A percentile compares a stretch with the other conserved stretches of the same genome.
These are phyloP conservation scores for Theileria annulata DNA, from an alignment of 169 alveolate genomes.

Conservation along the genomic window DNA sequence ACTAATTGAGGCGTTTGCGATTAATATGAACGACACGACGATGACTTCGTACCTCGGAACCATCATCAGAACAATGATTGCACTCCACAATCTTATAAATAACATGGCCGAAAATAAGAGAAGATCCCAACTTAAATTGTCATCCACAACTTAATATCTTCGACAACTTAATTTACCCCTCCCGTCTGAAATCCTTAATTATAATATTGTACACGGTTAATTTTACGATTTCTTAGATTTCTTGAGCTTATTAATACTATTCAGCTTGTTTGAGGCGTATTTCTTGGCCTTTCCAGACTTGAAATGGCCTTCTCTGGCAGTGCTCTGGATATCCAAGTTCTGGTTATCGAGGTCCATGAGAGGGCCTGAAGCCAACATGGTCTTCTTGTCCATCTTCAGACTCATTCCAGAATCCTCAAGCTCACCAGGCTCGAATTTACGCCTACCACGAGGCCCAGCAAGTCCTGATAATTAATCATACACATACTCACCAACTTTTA, in stretches of 20 bases:
- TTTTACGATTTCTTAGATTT: neutral
- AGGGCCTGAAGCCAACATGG: slow-evolving; percentile 44
- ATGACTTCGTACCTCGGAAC: slow-evolving; percentile 91
- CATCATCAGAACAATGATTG: slow-evolving; percentile 89
- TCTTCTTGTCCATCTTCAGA: slow-evolving; percentile 34
- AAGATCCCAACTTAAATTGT: slow-evolving; percentile 7
- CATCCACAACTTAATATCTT: neutral
- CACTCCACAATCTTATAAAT: slow-evolving; percentile 93
- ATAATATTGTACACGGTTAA: neutral
- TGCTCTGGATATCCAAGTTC: slow-evolving; percentile 57
- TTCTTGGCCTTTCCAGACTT: slow-evolving; percentile 59
- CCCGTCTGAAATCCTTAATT: too few relatives aligned
- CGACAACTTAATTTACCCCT: too few relatives aligned
- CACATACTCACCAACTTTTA: neutral
- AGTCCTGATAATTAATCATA: slow-evolving; percentile 55
- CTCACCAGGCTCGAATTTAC: slow-evolving; percentile 69
- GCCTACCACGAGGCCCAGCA: slow-evolving; percentile 69
- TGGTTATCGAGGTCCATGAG: slow-evolving; percentile 56
- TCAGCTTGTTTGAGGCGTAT: slow-evolving; percentile 50
- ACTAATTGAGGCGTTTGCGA: slow-evolving; percentile 87
- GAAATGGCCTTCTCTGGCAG: slow-evolving; percentile 61
- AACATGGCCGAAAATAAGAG: slow-evolving; percentile 89
- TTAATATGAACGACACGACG: slow-evolving; percentile 92
- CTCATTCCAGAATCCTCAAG: slow-evolving; percentile 36
- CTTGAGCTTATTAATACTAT: neutral